A percentile compares a stretch with the other conserved stretches of the same genome.
Evolutionary conservation across 2,329 filamentous ascomycete genomes (phyloP).

Genomic region (Diaporthe vexans): DNA sequence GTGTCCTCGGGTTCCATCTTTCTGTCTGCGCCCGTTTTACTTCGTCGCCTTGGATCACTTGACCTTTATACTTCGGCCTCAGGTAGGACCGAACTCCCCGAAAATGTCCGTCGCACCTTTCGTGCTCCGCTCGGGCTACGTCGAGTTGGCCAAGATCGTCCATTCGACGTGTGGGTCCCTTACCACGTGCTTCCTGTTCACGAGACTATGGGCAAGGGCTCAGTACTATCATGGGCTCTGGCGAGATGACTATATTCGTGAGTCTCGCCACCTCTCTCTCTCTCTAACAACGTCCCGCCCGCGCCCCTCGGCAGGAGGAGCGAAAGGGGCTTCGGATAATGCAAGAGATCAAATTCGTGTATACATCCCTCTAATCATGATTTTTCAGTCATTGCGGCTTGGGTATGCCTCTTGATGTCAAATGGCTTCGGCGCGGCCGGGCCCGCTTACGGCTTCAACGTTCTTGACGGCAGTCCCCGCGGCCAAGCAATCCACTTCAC

Average conservation of each 20-base stretch:
- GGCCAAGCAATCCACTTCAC: constrained; percentile 27
- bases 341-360: neutral
- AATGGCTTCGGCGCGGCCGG: constrained; percentile 18
- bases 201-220: constrained; percentile 25
- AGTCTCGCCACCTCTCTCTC: neutral
- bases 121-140: constrained; percentile 22
- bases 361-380: neutral
- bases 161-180: constrained; percentile 21
- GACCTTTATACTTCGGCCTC: neutral
- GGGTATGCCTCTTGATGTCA: neutral
- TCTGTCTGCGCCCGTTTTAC: too few species aligned
- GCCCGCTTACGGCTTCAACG: constrained; percentile 28
- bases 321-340: neutral
- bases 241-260: constrained; percentile 34
- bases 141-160: constrained; percentile 21
- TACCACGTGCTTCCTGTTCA: constrained; percentile 29
- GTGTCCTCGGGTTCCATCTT: neutral
- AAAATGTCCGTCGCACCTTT: constrained; percentile 15
- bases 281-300: too few species aligned
- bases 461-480: constrained; percentile 16
- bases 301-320: neutral
- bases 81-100: neutral
- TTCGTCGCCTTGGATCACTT: neutral
- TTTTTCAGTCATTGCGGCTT: constrained; percentile 16
- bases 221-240: constrained; percentile 26